Evolutionary conservation across 2,329 filamentous ascomycete genomes (phyloP), one percentile per base, ranked within the genome.

Genomic region (Chaetomiaceae sp.): DNA sequence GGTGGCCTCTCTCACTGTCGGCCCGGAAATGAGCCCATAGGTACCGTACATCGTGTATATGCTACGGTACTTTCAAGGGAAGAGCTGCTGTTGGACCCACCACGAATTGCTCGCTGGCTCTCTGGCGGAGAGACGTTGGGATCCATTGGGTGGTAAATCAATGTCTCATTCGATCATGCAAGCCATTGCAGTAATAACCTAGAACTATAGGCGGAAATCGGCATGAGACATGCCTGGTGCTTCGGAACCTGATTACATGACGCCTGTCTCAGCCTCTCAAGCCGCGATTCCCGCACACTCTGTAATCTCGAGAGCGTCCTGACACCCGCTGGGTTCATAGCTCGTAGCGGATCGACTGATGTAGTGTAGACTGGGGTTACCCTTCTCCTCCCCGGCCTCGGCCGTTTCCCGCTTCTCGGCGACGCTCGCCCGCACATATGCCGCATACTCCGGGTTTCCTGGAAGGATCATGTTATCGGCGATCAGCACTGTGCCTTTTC

Each of bases 391-490:
- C 8, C 58, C 59, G 11, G 65, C 65, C 29, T 67, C 63, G 10
- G 69, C 66, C 8, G 60, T 72, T 42, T 71, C 67, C 45, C 73
- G 71, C 73, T 90, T 90, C 68, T 86, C 72, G 34, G 77, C 73
- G 2, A 85, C 79, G 27, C 73, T 81, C 58, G 79, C 82, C 51
- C 85, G 73, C 41, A 90, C 85, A 59, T 89, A 90, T 60, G 84
- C 79, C 42, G 87, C 69, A 62, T 89, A 89, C 1, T 79, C 79
- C 4, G 85, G 85, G 60, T 87, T 88, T 1, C 85, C 86, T 1
- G 85, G 85, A 63, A 81, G 81, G 62, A 89, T 80, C 48, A 88
- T 73, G 63, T 89, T 89, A 64, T 89, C 85, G 1, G 85, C 86
- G 0, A 79, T 83, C 18, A 87, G 69, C 0, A 87, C 76, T 1